Evolutionary conservation across 2,329 filamentous ascomycete species (phyloP), one percentile per base, ranked within the genome.

Genomic region (Cladosporium sp.): DNA sequence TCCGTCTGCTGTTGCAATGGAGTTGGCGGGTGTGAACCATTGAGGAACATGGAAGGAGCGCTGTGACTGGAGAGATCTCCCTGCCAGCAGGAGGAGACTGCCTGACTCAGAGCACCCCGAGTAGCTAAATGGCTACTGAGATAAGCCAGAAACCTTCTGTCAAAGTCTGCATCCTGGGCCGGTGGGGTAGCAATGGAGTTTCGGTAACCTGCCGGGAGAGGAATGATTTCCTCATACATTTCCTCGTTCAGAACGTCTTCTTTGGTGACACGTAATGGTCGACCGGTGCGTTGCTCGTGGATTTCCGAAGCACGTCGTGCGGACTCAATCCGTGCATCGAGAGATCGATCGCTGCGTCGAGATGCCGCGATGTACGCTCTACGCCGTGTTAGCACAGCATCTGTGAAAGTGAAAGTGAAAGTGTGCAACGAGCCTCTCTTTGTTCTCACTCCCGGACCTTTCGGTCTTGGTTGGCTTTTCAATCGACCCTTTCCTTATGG

Each of bases 191-290:
- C 76, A 11, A 80, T 81, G 31, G 88, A 72, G 11, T 81, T 74
- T 53, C 82, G 77, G 63, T 83, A 86, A 49, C 82, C 81, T 54
- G 81, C 77, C 0, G 85, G 83, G 18, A 88, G 66, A 52, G 90
- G 87, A 60, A 95, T 87, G 49, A 95, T 89, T 65, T 95, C 87
- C 64, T 95, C 90, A 66, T 96, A 96, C 89, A 95, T 95, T 67
- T 95, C 89, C 67, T 95, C 91, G 57, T 89, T 90, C 59, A 87
- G 75, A 9, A 95, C 90, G 70, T 93, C 90, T 63, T 93, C 82
- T 68, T 91, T 86, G 19, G 85, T 90, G 53, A 96, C 86, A 60
- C 84, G 84, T 55, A 95, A 77, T 2, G 80, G 82, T 61, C 89
- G 86, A 35, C 91, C 91, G 0, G 90, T 95, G n/a, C 90, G 83